Evolutionary conservation across 495 filamentous ascomycete genomes (phyloP).

Genomic region (Aspergillus conjunctus): DNA sequence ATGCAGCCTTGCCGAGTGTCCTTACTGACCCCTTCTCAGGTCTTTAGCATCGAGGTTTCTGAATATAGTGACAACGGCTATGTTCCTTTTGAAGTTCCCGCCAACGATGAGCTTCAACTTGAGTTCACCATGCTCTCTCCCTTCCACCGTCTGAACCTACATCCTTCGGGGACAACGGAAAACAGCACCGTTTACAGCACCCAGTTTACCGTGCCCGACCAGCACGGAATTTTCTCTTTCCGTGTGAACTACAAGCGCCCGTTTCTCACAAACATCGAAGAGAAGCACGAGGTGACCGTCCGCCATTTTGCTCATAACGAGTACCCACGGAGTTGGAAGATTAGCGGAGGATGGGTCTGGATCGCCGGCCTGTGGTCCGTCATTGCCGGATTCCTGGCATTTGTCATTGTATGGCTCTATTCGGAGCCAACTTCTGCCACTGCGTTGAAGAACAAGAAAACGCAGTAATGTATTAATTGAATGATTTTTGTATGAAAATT

Average conservation of each 20-base stretch:
- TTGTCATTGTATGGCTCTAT: slow-evolving; percentile 89
- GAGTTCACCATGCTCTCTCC: slow-evolving; percentile 99
- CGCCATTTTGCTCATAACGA: slow-evolving; percentile 96
- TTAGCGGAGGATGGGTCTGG: slow-evolving; percentile 93
- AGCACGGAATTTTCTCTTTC: slow-evolving; percentile 98
- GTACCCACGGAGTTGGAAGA: slow-evolving; percentile 87
- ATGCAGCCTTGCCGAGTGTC: background rate
- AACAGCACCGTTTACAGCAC: slow-evolving; percentile 75
- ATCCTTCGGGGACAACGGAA: slow-evolving; percentile 55
- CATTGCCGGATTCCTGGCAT: slow-evolving; percentile 78
- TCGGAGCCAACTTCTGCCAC: slow-evolving; percentile 59
- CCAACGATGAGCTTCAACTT: slow-evolving; percentile 76
- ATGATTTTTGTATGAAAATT: slow-evolving; percentile 27
- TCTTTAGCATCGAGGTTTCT: slow-evolving; percentile 84
- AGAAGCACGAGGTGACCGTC: slow-evolving; percentile 93
- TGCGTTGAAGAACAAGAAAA: slow-evolving; percentile 63
- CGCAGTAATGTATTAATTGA: slow-evolving; percentile 46
- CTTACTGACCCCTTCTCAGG: slow-evolving; percentile 48
- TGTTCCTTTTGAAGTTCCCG: slow-evolving; percentile 69
- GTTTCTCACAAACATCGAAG: slow-evolving; percentile 84
- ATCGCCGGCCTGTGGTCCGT: slow-evolving; percentile 85
- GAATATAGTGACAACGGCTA: slow-evolving; percentile 74
- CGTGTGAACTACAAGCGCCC: slow-evolving; percentile 93
- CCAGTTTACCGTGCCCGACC: slow-evolving; percentile 82
- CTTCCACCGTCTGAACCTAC: slow-evolving; percentile 86